These are phyloP conservation scores for Dipteronia sinensis DNA, from an alignment of 345 rosid genomes.

Conservation along the genomic window DNA sequence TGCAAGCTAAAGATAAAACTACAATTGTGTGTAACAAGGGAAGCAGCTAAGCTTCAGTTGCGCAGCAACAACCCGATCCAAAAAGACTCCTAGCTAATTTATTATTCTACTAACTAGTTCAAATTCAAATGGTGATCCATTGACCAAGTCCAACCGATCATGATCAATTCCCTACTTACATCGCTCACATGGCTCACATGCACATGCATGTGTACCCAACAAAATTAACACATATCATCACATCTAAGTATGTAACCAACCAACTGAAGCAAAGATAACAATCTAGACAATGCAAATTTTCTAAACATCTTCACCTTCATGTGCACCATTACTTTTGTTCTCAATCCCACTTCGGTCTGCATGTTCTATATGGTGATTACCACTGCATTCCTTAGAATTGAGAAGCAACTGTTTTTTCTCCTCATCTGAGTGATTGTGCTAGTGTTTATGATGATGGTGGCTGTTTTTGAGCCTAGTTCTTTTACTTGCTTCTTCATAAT, in stretches of 20 bases:
- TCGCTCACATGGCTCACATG: no score
- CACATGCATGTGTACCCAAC: no score
- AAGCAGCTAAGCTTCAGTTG: no score
- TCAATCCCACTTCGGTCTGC: background rate
- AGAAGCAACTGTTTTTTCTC: background rate
- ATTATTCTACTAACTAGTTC: no score
- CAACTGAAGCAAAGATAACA: background rate
- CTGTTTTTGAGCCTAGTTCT: constrained; percentile 29
- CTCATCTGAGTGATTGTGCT: constrained; percentile 10
- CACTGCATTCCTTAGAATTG: constrained; percentile 11
- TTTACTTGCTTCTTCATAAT: constrained; percentile 26
- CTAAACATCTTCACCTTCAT: background rate
- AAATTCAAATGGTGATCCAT: no score
- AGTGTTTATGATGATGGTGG: constrained; percentile 29
- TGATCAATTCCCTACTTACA: no score
- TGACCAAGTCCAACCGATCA: no score
- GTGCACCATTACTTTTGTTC: background rate
- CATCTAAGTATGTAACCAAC: background rate
- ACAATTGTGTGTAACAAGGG: no score
- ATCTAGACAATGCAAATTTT: background rate
- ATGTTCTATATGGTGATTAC: constrained; percentile 9
- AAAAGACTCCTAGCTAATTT: no score
- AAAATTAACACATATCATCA: no score
- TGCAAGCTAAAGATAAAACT: no score
- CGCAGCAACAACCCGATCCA: no score